Evolutionary conservation across 805 yeast genomes (phyloP), one percentile per base, ranked within the genome.

Genomic region (Lachancea thermotolerans): DNA sequence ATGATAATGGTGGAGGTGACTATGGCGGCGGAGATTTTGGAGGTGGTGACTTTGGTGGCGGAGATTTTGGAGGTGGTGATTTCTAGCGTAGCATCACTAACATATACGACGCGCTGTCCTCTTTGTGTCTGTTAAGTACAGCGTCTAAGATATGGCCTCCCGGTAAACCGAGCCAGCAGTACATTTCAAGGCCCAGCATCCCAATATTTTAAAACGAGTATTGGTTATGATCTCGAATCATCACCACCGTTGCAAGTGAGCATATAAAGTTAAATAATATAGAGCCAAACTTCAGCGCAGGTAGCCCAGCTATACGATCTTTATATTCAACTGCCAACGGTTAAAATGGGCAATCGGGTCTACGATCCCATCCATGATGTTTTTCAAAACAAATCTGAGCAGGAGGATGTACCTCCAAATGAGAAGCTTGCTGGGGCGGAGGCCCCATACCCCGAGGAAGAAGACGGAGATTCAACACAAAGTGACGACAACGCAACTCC

Each of bases 291-390:
- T 21, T 21, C 25, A 21, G 25, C 25, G 7, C 25, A 21, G 25
- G 25, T 21, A 21, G 4, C 25, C 7, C 25, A 21, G 25, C 25
- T 21, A 21, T 21, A 21, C 37, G 9, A 12, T 12, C 15, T 6
- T 21, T 11, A 21, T 21, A 21, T 21, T 21, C 25, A 21, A 21
- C 25, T 21, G 25, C 7, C 16, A n/a, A 35, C 30, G 12, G 14
- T 4, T 9, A 31, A 31, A 14, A 61, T 63, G 66, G 62, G 55
- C 9, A 61, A 57, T 35, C 55, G 63, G 48, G 67, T 60, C 10
- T 64, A 64, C 39, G 68, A 64, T 44, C 68, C 68, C 1, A 62
- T 64, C 5, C 68, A 64, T 36, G 68, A 64, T 45, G 60, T 59
- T 14, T 63, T 61, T 41, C 66, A 61, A 42, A 50, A 41, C 38